These are phyloP conservation scores for Melampsora abietis-canadensis DNA, from an alignment of 1,284 basidiomycete genomes.

Conservation along the genomic window DNA sequence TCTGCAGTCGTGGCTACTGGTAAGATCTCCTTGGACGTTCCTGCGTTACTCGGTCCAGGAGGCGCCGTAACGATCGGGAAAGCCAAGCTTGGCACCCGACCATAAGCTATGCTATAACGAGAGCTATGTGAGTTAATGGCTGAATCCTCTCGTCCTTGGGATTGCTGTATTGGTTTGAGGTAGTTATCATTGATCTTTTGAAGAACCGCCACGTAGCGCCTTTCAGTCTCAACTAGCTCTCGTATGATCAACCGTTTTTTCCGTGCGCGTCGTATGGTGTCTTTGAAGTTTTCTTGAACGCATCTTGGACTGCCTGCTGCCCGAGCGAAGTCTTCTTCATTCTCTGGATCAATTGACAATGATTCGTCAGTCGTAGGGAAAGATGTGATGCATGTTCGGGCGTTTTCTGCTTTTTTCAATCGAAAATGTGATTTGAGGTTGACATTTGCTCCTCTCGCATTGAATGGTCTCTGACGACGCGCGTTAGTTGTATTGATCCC, in stretches of 20 bases:
- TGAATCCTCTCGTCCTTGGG: conserved; percentile 16
- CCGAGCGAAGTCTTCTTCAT: too few species aligned
- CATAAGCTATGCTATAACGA: not conserved
- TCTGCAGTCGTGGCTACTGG: conserved; percentile 7
- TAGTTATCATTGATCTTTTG: conserved; percentile 64
- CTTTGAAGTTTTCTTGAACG: not conserved
- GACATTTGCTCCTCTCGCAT: too few species aligned
- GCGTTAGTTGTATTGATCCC: too few species aligned
- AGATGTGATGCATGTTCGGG: too few species aligned
- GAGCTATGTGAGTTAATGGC: too few species aligned
- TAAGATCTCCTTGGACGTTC: conserved; percentile 5
- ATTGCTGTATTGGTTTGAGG: conserved; percentile 27
- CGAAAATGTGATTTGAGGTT: too few species aligned
- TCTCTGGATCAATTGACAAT: too few species aligned
- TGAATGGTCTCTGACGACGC: too few species aligned
- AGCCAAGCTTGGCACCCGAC: conserved; percentile 9
- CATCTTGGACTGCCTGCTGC: too few species aligned
- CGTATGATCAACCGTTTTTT: conserved; percentile 64
- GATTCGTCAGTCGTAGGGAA: too few species aligned
- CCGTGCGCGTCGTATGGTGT: conserved; percentile 44
- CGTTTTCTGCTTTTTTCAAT: too few species aligned
- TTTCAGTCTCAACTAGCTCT: conserved; percentile 76
- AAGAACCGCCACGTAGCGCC: conserved; percentile 71
- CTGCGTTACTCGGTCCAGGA: not conserved
- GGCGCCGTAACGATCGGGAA: not conserved